Evolutionary conservation across 2,329 filamentous ascomycete genomes (phyloP).

Genomic region (Sclerotinia nivalis): DNA sequence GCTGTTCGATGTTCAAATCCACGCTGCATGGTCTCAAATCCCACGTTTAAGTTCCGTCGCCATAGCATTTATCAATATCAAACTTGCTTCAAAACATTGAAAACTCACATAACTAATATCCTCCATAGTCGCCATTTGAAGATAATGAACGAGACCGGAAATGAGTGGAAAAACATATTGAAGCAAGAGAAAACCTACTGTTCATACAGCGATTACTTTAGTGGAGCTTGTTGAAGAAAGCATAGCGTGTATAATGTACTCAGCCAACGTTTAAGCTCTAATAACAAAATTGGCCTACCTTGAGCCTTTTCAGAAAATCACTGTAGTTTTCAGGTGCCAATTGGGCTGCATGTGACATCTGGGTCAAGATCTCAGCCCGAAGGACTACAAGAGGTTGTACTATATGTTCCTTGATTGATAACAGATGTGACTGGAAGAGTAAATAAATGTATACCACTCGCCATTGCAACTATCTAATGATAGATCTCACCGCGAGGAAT

Average conservation of each 20-base stretch:
- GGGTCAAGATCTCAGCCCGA: too few relatives aligned
- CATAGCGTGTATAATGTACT: background rate
- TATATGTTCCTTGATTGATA: background rate
- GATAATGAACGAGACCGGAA: background rate
- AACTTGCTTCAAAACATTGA: background rate
- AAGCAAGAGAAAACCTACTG: background rate
- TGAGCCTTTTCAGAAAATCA: background rate
- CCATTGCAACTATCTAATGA: background rate
- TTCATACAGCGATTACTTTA: slow-evolving; percentile 1
- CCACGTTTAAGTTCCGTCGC: background rate
- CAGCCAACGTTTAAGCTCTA: background rate
- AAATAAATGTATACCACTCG: background rate
- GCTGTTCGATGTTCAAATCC: background rate
- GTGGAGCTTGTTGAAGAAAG: background rate
- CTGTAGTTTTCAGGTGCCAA: too few relatives aligned
- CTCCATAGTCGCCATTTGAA: background rate
- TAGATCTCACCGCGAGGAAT: too few relatives aligned
- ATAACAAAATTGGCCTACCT: background rate
- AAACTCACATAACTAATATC: background rate
- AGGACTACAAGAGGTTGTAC: background rate
- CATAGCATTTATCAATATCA: background rate
- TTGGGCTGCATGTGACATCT: background rate
- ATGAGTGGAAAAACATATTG: background rate
- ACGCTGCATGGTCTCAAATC: background rate
- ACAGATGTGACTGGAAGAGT: background rate